phyloP scores from a whole-genome alignment of 148 eudicot species.

The Heliamphora exappendiculata region DNA sequence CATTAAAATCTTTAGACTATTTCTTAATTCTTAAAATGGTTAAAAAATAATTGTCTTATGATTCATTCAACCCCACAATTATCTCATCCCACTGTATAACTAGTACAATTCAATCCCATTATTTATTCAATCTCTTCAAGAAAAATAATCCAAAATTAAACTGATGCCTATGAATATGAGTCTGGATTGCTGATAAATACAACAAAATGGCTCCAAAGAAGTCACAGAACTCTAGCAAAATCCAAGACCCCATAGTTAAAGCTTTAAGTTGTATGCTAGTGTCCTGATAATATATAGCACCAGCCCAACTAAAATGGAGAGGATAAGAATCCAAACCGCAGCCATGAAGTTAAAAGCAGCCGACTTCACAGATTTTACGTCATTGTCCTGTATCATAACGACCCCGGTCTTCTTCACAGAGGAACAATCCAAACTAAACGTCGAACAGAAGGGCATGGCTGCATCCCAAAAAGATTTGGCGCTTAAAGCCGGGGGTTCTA shows the following conservation, averaged over 20 bases:
- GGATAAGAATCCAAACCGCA: slow-evolving; percentile 20
- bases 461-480: slow-evolving; percentile 53
- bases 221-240: background rate
- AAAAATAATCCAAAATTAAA: too few relatives aligned
- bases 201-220: background rate
- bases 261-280: background rate
- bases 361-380: slow-evolving; percentile 11
- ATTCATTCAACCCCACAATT: too few relatives aligned
- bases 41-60: background rate
- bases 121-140: too few relatives aligned
- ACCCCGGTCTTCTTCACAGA: slow-evolving; percentile 14
- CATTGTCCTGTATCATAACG: slow-evolving; percentile 6
- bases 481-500: slow-evolving; percentile 30
- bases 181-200: background rate
- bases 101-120: too few relatives aligned
- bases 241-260: background rate
- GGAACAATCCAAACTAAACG: slow-evolving; percentile 16
- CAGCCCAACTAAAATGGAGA: slow-evolving; percentile 23
- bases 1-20: too few relatives aligned
- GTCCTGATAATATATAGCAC: slow-evolving; percentile 27
- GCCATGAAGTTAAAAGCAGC: slow-evolving; percentile 21
- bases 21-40: too few relatives aligned
- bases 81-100: too few relatives aligned
- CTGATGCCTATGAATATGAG: background rate
- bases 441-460: slow-evolving; percentile 27